Evolutionary conservation across 2,329 filamentous ascomycete genomes (phyloP), one percentile per base, ranked within the genome.

Genomic region (Nemania sp.): DNA sequence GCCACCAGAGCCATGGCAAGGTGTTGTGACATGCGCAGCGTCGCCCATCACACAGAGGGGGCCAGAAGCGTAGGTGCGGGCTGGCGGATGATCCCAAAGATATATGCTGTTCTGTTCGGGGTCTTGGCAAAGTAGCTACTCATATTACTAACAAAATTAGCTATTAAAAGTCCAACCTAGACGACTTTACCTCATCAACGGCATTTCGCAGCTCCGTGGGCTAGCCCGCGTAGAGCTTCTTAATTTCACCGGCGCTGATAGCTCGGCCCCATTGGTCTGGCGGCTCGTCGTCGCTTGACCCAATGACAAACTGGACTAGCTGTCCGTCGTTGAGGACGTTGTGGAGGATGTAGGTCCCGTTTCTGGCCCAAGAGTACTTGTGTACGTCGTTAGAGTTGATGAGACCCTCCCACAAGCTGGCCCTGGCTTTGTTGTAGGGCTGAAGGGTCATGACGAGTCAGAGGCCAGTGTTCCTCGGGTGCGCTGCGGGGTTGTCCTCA

Each of bases 11-110:
- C 67, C 72, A 6, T 75, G 70, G 71, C 71, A 74, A 7, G 71
- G 69, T 3, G 69, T 71, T 2, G 67, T 70, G 1, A 70, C 59
- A 20, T 74, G 71, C 1, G 72, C 70, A 2, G 71, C 69, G 22
- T 73, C 71, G n/a, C 70, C 72, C 11, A 66, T 60, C 1, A 76
- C 38, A 35, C 72, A 72, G 1, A 75, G 20, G 8, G 69, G 62
- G 0, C 72, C 74, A 1, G 68, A 72, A 26, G 66, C 69, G 29
- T 75, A 74, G 7, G 47, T 75, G 6, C n/a, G 38, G 0, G 72
- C 72, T 1, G 54, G 54, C 3, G 69, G 70, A 29, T 76, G 72
- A 6, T 77, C 74, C 73, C 73, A 77, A 0, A 76, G 66, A 38
- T 76, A 76, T 2, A 73, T 62, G 0, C 51, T 72, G 0, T 35